A percentile compares a stretch with the other conserved stretches of the same genome.
These are phyloP conservation scores for Pythium plurisporium DNA, from an alignment of 352 stramenopile genomes.

Conservation along the genomic window DNA sequence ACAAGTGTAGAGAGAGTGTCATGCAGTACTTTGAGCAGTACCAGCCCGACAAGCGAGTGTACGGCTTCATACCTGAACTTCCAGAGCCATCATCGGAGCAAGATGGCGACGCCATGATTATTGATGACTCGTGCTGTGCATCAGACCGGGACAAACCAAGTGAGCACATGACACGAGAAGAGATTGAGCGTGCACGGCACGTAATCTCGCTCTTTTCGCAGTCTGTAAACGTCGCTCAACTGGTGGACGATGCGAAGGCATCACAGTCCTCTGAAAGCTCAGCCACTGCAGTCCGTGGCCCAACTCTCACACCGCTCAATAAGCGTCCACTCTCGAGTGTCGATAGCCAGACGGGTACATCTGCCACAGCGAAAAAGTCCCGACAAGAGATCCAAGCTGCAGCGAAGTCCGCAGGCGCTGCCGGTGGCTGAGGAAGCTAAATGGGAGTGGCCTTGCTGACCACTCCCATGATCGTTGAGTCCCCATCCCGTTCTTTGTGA, in stretches of 20 bases:
- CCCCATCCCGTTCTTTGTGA: constrained; percentile 21
- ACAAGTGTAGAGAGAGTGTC: constrained; percentile 89
- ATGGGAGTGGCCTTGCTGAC: neutral
- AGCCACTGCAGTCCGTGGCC: neutral
- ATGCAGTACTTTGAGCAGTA: constrained; percentile 89
- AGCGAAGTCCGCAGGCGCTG: constrained; percentile 30
- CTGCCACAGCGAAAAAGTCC: constrained; percentile 20
- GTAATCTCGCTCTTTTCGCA: constrained; percentile 24
- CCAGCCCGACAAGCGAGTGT: constrained; percentile 57
- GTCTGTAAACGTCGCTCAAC: constrained; percentile 19
- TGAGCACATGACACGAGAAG: constrained; percentile 17
- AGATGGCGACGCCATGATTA: constrained; percentile 16
- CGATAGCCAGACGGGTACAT: neutral
- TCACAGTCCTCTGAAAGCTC: neutral
- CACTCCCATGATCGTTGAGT: neutral
- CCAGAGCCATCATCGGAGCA: constrained; percentile 11
- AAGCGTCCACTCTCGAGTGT: constrained; percentile 4
- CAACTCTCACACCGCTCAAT: constrained; percentile 9
- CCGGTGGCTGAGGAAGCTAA: constrained; percentile 30
- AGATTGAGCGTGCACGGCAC: constrained; percentile 17
- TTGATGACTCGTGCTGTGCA: constrained; percentile 11
- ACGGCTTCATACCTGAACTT: constrained; percentile 84
- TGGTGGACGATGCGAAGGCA: constrained; percentile 18
- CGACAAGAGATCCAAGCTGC: constrained; percentile 36
- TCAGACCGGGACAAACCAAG: neutral